phyloP scores from a whole-genome alignment of 306 rosid species.

The Begonia loranthoides region DNA sequence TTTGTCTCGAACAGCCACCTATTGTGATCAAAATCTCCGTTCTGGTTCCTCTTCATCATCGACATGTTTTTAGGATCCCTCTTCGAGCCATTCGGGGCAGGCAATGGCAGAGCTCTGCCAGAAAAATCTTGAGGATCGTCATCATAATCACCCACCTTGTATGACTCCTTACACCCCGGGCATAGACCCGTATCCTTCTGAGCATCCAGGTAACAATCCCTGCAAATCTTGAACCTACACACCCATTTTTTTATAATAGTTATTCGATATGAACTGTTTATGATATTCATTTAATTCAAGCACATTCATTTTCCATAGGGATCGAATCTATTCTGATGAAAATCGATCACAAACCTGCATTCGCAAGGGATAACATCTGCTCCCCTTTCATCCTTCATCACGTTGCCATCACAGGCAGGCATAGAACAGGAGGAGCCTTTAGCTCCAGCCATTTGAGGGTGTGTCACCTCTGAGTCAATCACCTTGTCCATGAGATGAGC shows the following conservation, averaged over 20 bases:
- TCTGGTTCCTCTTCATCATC: conserved; percentile 70
- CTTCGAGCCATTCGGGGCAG: conserved; percentile 44
- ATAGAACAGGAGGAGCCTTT: conserved; percentile 71
- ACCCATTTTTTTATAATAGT: no score
- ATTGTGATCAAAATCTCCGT: conserved; percentile 85
- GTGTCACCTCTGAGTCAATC: conserved; percentile 70
- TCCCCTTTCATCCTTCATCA: conserved; percentile 92
- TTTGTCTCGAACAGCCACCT: conserved; percentile 78
- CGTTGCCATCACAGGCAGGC: conserved; percentile 69
- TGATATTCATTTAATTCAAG: no score
- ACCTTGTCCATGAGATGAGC: conserved; percentile 95
- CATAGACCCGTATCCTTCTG: conserved; percentile 51
- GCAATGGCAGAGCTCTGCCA: conserved; percentile 33
- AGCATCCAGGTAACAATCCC: conserved; percentile 81
- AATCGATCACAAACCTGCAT: conserved; percentile 47
- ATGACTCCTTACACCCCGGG: conserved; percentile 86
- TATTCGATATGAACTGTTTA: no score
- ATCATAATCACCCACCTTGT: conserved; percentile 40
- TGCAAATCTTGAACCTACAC: conserved; percentile 70
- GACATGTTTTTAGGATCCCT: conserved; percentile 52
- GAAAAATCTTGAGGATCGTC: conserved; percentile 33
- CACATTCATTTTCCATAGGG: no score
- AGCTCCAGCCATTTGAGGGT: conserved; percentile 95
- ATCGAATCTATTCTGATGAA: background rate
- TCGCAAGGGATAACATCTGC: conserved; percentile 66